Percentiles rank a stretch among this genome's conserved stretches.
phyloP scores from a whole-genome alignment of 1,284 basidiomycete genomes.

The Rhodotorula glutinis region DNA sequence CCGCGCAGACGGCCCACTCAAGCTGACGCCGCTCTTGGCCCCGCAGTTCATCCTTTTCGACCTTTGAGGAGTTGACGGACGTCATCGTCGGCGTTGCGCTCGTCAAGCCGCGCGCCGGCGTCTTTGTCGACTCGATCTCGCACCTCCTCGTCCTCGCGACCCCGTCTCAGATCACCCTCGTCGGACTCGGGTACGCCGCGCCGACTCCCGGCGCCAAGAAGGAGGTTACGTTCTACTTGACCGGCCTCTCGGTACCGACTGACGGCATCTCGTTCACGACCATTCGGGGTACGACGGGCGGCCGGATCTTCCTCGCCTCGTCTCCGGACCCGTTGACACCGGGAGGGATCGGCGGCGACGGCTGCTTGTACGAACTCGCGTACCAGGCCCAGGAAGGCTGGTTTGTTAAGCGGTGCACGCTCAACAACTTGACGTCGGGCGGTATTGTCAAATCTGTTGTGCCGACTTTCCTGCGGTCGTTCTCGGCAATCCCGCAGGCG shows the following conservation, averaged over 20 bases:
- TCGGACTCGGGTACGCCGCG: slow-evolving; percentile 69
- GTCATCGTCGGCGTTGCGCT: slow-evolving; percentile 78
- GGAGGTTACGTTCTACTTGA: slow-evolving; percentile 84
- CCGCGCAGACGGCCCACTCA: neutral
- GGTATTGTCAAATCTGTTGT: slow-evolving; percentile 43
- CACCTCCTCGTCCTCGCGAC: slow-evolving; percentile 89
- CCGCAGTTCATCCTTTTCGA: slow-evolving; percentile 71
- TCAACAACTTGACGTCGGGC: slow-evolving; percentile 59
- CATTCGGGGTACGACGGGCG: slow-evolving; percentile 72
- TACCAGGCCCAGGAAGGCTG: slow-evolving; percentile 89
- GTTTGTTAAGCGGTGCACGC: slow-evolving; percentile 74
- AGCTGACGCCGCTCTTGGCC: neutral
- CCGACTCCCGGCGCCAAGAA: slow-evolving; percentile 52
- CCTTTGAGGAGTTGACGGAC: slow-evolving; percentile 72
- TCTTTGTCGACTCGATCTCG: slow-evolving; percentile 91
- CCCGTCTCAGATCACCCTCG: slow-evolving; percentile 72
- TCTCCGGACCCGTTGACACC: slow-evolving; percentile 42
- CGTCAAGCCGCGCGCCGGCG: slow-evolving; percentile 64
- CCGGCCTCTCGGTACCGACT: slow-evolving; percentile 73
- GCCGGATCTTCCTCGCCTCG: slow-evolving; percentile 78
- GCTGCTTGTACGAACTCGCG: slow-evolving; percentile 85
- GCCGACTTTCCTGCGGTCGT: slow-evolving; percentile 44
- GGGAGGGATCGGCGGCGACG: slow-evolving; percentile 63
- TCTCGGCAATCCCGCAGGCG: slow-evolving; percentile 56
- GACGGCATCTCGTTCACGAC: slow-evolving; percentile 72